These are phyloP conservation scores for Oenanthe javanica DNA, from an alignment of 140 eudicot genomes.

Conservation along the genomic window DNA sequence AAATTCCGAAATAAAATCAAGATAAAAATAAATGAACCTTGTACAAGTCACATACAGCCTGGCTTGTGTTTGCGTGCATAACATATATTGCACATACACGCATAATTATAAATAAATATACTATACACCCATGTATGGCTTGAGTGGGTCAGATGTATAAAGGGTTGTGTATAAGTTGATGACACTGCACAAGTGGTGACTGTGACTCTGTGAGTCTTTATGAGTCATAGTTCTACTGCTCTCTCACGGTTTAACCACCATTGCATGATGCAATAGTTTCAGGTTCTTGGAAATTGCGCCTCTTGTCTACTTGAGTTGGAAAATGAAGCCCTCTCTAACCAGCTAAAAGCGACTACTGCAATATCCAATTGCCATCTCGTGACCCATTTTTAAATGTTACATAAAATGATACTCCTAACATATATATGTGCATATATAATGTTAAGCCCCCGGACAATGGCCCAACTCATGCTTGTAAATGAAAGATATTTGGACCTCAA, in stretches of 20 bases:
- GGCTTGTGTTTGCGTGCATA: background rate
- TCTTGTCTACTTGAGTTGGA: background rate
- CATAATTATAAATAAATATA: no score
- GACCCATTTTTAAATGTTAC: background rate
- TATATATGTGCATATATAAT: no score
- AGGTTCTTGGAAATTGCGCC: background rate
- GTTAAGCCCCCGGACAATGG: background rate
- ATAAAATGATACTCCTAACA: no score
- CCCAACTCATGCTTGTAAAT: background rate
- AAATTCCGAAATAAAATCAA: no score
- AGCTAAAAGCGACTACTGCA: background rate
- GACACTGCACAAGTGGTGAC: background rate
- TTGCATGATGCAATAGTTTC: background rate
- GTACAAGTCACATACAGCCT: background rate
- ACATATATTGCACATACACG: no score
- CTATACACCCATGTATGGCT: background rate
- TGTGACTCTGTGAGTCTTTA: background rate
- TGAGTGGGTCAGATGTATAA: background rate
- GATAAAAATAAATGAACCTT: no score
- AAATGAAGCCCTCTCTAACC: background rate
- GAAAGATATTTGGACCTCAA: background rate
- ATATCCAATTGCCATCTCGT: background rate
- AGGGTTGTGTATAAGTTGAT: background rate
- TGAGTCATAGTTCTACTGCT: background rate
- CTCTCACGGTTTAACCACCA: background rate